A percentile compares a stretch with the other conserved stretches of the same genome.
Conservation (phyloP, 179 eudicot species). For the Dionaea muscipula region DNA sequence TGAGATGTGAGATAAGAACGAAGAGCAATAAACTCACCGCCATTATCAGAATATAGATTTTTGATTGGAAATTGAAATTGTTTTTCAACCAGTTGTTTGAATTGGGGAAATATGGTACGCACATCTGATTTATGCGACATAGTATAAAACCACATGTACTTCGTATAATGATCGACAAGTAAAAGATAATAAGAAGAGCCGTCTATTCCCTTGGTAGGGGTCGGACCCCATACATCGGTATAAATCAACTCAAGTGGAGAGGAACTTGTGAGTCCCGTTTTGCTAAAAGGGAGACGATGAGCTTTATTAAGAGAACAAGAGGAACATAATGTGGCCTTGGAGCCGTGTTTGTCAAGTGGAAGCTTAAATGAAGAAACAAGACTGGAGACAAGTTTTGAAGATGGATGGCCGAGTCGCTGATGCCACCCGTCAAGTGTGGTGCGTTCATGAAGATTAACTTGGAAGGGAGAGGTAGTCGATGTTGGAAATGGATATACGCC, state of each 20-base stretch:
- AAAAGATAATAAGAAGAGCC: not conserved
- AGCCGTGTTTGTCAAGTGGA: not conserved
- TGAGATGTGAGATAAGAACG: not conserved
- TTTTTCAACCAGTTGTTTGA: not conserved
- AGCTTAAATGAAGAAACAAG: no score
- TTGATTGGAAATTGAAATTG: not conserved
- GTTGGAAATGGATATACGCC: not conserved
- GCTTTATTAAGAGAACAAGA: not conserved
- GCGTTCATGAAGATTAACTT: not conserved
- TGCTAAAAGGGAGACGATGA: conserved; percentile 1
- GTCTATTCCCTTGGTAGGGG: not conserved
- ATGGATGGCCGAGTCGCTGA: no score
- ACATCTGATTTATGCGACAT: not conserved
- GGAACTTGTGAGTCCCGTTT: no score
- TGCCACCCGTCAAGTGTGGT: no score
- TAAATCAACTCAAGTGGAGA: not conserved
- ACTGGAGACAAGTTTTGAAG: no score
- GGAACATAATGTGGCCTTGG: not conserved
- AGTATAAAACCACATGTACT: conserved; percentile 3
- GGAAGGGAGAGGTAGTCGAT: not conserved
- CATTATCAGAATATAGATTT: not conserved
- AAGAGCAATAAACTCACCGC: not conserved
- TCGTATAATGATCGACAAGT: not conserved
- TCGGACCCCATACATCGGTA: conserved; percentile 2
- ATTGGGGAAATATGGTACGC: not conserved